Base-by-base conservation (phyloP, 83 land plant genomes). In the Picea abies region DNA sequence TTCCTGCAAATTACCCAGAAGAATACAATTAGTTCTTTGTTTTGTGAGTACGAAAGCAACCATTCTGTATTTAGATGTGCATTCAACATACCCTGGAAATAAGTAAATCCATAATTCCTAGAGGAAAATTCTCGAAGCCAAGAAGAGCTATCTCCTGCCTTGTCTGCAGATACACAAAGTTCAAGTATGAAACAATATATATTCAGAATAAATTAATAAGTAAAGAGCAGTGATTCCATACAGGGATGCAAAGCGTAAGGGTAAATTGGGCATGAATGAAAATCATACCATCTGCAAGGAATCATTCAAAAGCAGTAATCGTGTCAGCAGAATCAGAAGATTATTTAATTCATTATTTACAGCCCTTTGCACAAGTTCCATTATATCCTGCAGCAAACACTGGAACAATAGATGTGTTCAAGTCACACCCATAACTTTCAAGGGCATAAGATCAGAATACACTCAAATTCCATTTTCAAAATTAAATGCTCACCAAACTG, bases 351-450 rank as follows among this genome's bases (percentile, higher is more conserved):
- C 87, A 83, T 72, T 85, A 78, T 85, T 78, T 67, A 77, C 47
- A 79, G 86, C 68, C 47, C 76, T 66, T 76, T 85, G 86, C 29
- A 85, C 39, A 61, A 81, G 69, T 17, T 85, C 87, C 64, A 85
- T 25, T 26, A 79, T 76, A 66, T 85, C 87, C 81, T 85, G 85
- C 29, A 85, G 80, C 70, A 85, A 80, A 76, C 81, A 86, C 87
- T 85, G 85, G 62, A 56, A 44, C 39, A 5, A 22, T 41, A 39
- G 70, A 63, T 80, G 78, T 47, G 76, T 47, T 41, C 41, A 49
- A 82, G 63, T 79, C 22, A 56, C 20, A 15, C 26, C 79, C 7
- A 56, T 19, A 75, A 71, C 44, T 77, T 16, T 17, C 41, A 10
- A 44, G 58, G 52, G 32, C 62, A 75, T 16, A 73, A 56, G 22